Percentiles rank a stretch among this genome's conserved stretches.
phyloP scores from a whole-genome alignment of 768 basidiomycete species.

The Macrolepiota dolichaula region DNA sequence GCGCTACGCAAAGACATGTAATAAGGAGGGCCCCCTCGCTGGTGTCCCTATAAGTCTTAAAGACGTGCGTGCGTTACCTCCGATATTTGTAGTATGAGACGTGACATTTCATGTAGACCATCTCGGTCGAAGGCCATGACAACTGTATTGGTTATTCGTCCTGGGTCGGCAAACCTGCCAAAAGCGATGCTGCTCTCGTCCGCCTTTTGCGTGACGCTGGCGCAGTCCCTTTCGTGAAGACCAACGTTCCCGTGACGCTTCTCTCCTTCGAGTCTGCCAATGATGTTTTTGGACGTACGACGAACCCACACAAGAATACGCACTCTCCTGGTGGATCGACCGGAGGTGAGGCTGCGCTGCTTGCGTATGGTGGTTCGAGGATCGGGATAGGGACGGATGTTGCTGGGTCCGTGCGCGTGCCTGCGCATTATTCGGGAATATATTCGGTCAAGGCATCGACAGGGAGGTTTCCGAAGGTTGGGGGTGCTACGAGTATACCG shows the following conservation, averaged over 20 bases:
- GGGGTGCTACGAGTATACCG: slow-evolving; percentile 40
- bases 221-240: slow-evolving; percentile 66
- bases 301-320: slow-evolving; percentile 55
- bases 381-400: slow-evolving; percentile 70
- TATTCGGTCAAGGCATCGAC: slow-evolving; percentile 54
- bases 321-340: slow-evolving; percentile 65
- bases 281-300: slow-evolving; percentile 56
- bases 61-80: slow-evolving; percentile 32
- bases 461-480: slow-evolving; percentile 45
- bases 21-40: slow-evolving; percentile 41
- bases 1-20: slow-evolving; percentile 29
- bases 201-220: slow-evolving; percentile 56
- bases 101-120: slow-evolving; percentile 27
- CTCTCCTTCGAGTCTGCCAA: slow-evolving; percentile 56
- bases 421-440: slow-evolving; percentile 62
- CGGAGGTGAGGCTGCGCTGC: slow-evolving; percentile 63
- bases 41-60: slow-evolving; percentile 62
- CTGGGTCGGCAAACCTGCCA: slow-evolving; percentile 39
- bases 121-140: slow-evolving; percentile 54
- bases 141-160: slow-evolving; percentile 58
- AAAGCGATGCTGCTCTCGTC: slow-evolving; percentile 47
- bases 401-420: slow-evolving; percentile 64
- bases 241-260: slow-evolving; percentile 58
- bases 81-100: background rate
- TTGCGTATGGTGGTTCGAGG: slow-evolving; percentile 57